Base-by-base conservation (phyloP, 768 basidiomycete genomes). In the Tylopilus rubrobrunneus region DNA sequence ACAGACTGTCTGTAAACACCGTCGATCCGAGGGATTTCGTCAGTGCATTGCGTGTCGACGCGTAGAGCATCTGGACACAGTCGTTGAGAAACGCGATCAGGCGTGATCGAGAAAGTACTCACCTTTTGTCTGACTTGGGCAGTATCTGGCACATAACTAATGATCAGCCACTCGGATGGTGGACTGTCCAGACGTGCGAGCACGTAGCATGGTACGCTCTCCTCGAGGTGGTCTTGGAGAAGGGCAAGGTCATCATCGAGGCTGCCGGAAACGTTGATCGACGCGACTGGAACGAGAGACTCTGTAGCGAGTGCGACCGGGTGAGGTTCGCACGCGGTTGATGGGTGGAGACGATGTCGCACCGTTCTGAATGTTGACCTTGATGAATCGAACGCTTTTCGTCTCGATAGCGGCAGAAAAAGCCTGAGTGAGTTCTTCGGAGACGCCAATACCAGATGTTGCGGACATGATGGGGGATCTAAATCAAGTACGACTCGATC, bases 111-210 rank as follows among this genome's bases (percentile, higher is more conserved):
- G 59, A 11, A 2, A 28, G 34, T 1, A 27, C 34, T 46, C 50
- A 85, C 90, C 83, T 94, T 95, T 70, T 89, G 82, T 64, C 89
- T 79, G 55, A 94, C 80, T 71, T 79, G 85, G 27, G 92, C 88
- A 19, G 77, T 66, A 56, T 95, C 92, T 1, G 92, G 92, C 7
- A 94, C 89, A 65, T 91, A 95, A 63, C 75, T 85, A 54, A 92
- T 78, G 7, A 79, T 76, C 34, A 89, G 73, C 91, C 91, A 94
- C 57, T 85, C 80, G 1, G 79, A 62, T 0, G 76, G 74, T 2
- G 85, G 76, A 19, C 76, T 71, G 58, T 89, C 88, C 34, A 83
- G 67, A 51, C 82, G 81, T 10, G 78, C 81, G 21, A 93, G 81
- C 42, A 92, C 70, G 70, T 92, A 93, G n/a, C 89, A 84, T 23